Percentiles rank a stretch among this genome's conserved stretches.
Conservation (phyloP, 2,329 filamentous ascomycete species). For the Leptographium wingfieldii region DNA sequence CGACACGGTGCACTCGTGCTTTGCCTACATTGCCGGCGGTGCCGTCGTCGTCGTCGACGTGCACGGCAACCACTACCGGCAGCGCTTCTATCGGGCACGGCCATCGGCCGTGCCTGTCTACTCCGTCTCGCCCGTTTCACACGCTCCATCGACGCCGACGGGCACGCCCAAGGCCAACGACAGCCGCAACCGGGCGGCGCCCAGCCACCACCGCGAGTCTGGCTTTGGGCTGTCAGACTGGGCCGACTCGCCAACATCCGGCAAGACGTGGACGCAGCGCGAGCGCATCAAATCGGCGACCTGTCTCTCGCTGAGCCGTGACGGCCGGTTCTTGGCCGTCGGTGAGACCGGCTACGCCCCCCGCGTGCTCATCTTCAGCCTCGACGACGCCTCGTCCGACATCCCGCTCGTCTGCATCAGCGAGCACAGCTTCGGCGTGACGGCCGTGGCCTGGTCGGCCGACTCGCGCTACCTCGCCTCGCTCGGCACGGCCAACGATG, state of each 20-base stretch:
- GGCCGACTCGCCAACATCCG: conserved; percentile 46
- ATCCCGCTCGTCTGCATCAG: conserved; percentile 71
- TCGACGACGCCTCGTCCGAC: conserved; percentile 69
- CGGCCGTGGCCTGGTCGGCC: conserved; percentile 76
- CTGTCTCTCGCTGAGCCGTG: conserved; percentile 75
- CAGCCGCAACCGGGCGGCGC: conserved; percentile 43
- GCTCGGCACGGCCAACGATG: conserved; percentile 79
- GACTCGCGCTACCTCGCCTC: conserved; percentile 82
- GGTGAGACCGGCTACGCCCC: conserved; percentile 94
- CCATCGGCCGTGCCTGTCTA: conserved; percentile 61
- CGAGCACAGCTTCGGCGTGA: conserved; percentile 84
- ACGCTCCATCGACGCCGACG: conserved; percentile 36
- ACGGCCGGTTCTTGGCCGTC: conserved; percentile 78
- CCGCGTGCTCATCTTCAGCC: conserved; percentile 78
- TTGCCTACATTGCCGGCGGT: conserved; percentile 86
- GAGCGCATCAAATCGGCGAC: conserved; percentile 93
- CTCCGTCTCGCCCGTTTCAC: conserved; percentile 38
- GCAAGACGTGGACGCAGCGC: conserved; percentile 72
- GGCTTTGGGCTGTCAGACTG: conserved; percentile 33
- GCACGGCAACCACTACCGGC: conserved; percentile 52
- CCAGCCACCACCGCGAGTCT: conserved; percentile 31
- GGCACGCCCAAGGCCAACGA: conserved; percentile 50
- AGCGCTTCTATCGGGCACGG: conserved; percentile 83
- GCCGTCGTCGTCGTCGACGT: conserved; percentile 84
- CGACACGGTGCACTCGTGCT: conserved; percentile 63